A percentile compares a stretch with the other conserved stretches of the same genome.
These are phyloP conservation scores for Malania oleifera DNA, from an alignment of 164 flowering plant genomes.

Conservation along the genomic window DNA sequence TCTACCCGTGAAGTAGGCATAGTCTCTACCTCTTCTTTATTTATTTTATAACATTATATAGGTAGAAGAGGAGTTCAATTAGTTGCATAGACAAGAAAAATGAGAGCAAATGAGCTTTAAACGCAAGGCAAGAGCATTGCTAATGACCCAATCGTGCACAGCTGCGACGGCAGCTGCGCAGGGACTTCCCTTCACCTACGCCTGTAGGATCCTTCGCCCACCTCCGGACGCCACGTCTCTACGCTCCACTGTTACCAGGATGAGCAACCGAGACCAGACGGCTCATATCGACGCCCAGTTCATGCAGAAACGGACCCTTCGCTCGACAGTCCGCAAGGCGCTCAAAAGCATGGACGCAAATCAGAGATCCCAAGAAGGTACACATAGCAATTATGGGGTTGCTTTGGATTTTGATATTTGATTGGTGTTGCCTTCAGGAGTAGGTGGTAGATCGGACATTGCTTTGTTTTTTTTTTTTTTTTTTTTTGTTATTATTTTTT, in stretches of 20 bases:
- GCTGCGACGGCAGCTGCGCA: slow-evolving; percentile 13
- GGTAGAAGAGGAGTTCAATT: no score
- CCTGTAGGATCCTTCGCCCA: slow-evolving; percentile 6
- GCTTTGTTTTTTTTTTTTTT: neutral
- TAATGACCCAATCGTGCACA: slow-evolving; percentile 16
- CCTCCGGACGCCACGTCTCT: slow-evolving; percentile 2
- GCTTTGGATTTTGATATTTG: neutral
- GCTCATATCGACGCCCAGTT: slow-evolving; percentile 42
- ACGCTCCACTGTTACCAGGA: slow-evolving; percentile 15
- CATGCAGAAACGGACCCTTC: slow-evolving; percentile 54
- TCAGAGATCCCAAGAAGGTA: slow-evolving; percentile 65
- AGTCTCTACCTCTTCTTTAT: no score
- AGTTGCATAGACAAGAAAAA: no score
- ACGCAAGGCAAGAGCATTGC: slow-evolving; percentile 6
- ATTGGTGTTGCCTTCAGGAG: neutral
- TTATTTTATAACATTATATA: no score
- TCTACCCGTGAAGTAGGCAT: no score
- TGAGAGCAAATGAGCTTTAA: no score
- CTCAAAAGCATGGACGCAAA: slow-evolving; percentile 68
- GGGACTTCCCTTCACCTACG: slow-evolving; percentile 5
- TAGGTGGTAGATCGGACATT: neutral
- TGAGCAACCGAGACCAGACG: slow-evolving; percentile 12
- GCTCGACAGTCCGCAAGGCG: slow-evolving; percentile 53
- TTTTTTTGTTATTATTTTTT: no score
- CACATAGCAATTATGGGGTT: no score